Evolutionary conservation across 495 filamentous ascomycete genomes (phyloP), one percentile per base, ranked within the genome.

Genomic region (Cercophora sp.): DNA sequence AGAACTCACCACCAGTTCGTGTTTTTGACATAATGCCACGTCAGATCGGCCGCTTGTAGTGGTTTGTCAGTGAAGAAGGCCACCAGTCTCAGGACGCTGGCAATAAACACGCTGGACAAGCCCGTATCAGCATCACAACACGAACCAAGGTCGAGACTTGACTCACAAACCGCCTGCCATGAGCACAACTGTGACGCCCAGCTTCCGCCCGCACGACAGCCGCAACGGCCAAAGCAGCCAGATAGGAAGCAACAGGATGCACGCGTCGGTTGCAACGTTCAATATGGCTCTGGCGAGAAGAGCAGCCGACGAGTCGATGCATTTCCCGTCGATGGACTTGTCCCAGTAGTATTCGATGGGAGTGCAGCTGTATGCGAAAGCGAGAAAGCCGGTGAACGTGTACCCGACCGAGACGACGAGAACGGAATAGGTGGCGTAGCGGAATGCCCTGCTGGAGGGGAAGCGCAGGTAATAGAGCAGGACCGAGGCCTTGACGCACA

Each of bases 311-410:
- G 52, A 19, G 45, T 62, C 53, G 16, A 56, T 16, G 39, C 61
- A 67, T 6, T 31, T 55, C 6, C 63, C 60, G 2, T 51, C 45
- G 31, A 45, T 34, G 19, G n/a, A 42, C 29, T 44, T 54, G 34
- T 67, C 61, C 64, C 64, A 67, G 48, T 48, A 55, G 27, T 20
- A 51, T 10, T 32, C 31, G 2, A 67, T 62, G 0, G 64, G 64
- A 8, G 31, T 51, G 54, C 64, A 67, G 4, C 55, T 32, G 47
- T 60, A 67, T 8, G 58, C 19, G 25, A 58, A 62, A 22, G 44
- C 22, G 15, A 67, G 55, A 13, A 39, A 48, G 26, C 54, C 55
- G 23, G 48, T 23, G 8, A 62, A 19, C 18, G 52, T 54, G 57
- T 64, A 67, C 4, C 47, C 53, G 10, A 55, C 52, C 1, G 54